Conservation (phyloP, 805 yeast genomes). For the Nakazawaea sp. region DNA sequence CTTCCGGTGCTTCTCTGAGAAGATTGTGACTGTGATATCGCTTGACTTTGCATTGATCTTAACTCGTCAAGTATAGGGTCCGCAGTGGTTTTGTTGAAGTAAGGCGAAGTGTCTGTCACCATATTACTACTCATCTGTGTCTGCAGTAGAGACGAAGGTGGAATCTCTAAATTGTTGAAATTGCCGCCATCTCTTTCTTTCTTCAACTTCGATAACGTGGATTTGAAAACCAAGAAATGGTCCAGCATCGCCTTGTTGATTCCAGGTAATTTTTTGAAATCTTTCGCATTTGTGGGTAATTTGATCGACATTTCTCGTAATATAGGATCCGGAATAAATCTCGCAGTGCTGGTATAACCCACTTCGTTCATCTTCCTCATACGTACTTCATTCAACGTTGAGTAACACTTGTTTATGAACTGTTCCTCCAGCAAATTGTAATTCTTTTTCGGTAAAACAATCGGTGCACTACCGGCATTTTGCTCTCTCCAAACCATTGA, state of each 20-base stretch:
- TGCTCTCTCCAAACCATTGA: constrained; percentile 11
- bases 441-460: constrained; percentile 14
- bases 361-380: constrained; percentile 33
- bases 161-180: constrained; percentile 2
- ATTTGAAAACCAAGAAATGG: constrained; percentile 19
- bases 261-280: constrained; percentile 33
- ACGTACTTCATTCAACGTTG: constrained; percentile 32
- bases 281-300: constrained; percentile 45
- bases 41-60: background rate
- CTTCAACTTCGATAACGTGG: constrained; percentile 17
- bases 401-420: constrained; percentile 23
- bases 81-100: constrained; percentile 10
- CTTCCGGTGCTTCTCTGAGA: background rate
- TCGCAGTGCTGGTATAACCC: constrained; percentile 25
- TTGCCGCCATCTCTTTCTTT: constrained; percentile 14
- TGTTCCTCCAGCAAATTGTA: constrained; percentile 18
- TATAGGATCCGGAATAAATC: constrained; percentile 30
- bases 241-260: constrained; percentile 23
- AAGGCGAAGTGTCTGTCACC: constrained; percentile 10
- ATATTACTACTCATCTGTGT: constrained; percentile 3
- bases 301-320: constrained; percentile 48
- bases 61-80: constrained; percentile 9
- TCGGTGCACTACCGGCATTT: constrained; percentile 14
- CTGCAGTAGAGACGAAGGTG: constrained; percentile 3
- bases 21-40: background rate